phyloP scores from a whole-genome alignment of 1,139 yeast species.

The Pichia sp. region DNA sequence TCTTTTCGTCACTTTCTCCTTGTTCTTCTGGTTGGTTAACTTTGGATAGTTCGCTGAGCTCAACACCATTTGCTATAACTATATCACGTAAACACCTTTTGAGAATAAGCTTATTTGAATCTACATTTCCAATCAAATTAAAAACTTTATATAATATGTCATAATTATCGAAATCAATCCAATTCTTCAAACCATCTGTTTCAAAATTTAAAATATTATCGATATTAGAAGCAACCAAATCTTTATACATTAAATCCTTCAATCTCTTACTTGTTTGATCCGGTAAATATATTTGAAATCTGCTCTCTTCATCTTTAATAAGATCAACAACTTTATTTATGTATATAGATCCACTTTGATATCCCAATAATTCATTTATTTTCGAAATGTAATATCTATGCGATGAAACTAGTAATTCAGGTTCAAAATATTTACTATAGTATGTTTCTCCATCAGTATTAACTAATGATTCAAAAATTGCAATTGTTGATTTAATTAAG shows the following conservation, averaged over 20 bases:
- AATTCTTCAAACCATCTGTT: constrained; percentile 49
- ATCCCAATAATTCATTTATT: constrained; percentile 34
- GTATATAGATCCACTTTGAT: constrained; percentile 46
- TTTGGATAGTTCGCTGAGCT: constrained; percentile 28
- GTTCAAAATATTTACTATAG: constrained; percentile 64
- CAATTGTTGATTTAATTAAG: constrained; percentile 53
- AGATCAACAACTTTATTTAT: constrained; percentile 47
- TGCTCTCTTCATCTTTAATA: constrained; percentile 51
- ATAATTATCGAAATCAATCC: constrained; percentile 42
- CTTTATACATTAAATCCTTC: constrained; percentile 50
- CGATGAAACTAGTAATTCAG: constrained; percentile 50
- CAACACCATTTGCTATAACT: constrained; percentile 40
- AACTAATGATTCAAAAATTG: constrained; percentile 62
- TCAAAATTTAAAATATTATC: constrained; percentile 44
- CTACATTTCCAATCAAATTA: constrained; percentile 49
- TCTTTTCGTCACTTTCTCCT: constrained; percentile 11
- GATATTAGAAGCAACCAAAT: constrained; percentile 56
- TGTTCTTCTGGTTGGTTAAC: constrained; percentile 4
- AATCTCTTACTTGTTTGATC: constrained; percentile 48
- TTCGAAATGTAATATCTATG: constrained; percentile 48
- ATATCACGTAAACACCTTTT: constrained; percentile 44
- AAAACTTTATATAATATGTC: constrained; percentile 42
- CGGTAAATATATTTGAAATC: constrained; percentile 53
- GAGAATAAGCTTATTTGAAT: constrained; percentile 44
- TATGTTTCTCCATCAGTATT: constrained; percentile 47